phyloP scores from a whole-genome alignment of 192 early-diverging fungal genomes.

The Phlyctochytrium planicorne region DNA sequence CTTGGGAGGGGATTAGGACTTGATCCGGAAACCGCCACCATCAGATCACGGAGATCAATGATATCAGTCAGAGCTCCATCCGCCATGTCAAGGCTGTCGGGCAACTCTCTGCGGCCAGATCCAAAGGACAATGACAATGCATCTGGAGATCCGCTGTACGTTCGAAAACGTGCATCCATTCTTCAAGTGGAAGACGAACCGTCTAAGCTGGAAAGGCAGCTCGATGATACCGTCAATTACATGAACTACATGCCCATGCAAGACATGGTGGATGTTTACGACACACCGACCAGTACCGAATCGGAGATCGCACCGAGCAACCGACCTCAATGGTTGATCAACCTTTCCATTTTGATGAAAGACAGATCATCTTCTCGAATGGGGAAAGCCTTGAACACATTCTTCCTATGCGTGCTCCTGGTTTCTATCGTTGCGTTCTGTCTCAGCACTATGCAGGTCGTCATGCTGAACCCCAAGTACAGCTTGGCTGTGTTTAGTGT shows the following conservation, averaged over 20 bases:
- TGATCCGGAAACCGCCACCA: too few relatives aligned
- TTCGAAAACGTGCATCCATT: neutral
- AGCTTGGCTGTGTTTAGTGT: neutral
- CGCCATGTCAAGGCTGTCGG: neutral
- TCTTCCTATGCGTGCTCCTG: neutral
- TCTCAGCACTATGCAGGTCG: neutral
- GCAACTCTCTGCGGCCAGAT: neutral
- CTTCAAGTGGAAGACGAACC: too few relatives aligned
- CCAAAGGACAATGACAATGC: neutral
- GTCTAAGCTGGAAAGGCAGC: too few relatives aligned
- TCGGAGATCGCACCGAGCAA: neutral
- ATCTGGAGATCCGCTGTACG: neutral
- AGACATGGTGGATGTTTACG: neutral
- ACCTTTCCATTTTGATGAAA: neutral
- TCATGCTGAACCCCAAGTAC: neutral
- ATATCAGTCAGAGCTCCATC: neutral
- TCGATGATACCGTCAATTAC: neutral
- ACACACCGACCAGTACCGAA: neutral
- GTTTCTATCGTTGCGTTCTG: slow-evolving; percentile 5
- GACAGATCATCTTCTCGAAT: neutral
- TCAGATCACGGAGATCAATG: neutral
- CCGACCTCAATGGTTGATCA: neutral
- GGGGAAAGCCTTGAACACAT: neutral
- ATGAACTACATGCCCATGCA: neutral
- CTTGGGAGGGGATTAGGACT: neutral